Evolutionary conservation across 805 yeast genomes (phyloP).

Genomic region (Suhomyces pyralidae): DNA sequence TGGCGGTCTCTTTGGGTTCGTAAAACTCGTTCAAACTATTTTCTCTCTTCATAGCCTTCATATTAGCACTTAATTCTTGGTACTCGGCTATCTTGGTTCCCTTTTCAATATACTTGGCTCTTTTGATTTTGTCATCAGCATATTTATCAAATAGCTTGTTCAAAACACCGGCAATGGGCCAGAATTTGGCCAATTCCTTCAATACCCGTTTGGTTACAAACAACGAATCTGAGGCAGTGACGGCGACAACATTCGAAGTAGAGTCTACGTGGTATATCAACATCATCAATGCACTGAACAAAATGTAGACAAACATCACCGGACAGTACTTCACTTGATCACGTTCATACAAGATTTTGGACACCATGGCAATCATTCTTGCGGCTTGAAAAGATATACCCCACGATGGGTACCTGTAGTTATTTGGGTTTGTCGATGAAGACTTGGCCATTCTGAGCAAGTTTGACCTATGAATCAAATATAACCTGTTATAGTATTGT

Average conservation of each 20-base stretch:
- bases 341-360: conserved; percentile 51
- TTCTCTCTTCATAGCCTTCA: conserved; percentile 21
- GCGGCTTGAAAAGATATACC: conserved; percentile 82
- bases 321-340: conserved; percentile 53
- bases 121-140: conserved; percentile 40
- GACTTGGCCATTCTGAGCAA: conserved; percentile 49
- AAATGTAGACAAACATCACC: conserved; percentile 55
- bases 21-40: conserved; percentile 16
- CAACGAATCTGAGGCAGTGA: conserved; percentile 43
- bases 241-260: conserved; percentile 36
- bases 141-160: conserved; percentile 38
- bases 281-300: conserved; percentile 65
- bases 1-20: neutral
- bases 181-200: conserved; percentile 35
- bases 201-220: conserved; percentile 35
- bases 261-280: conserved; percentile 65
- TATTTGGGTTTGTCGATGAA: conserved; percentile 38
- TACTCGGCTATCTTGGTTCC: conserved; percentile 37
- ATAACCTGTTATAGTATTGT: conserved; percentile 70
- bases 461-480: conserved; percentile 68
- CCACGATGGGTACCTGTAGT: conserved; percentile 64
- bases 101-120: conserved; percentile 39
- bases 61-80: conserved; percentile 30
- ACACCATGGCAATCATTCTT: conserved; percentile 64
- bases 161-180: conserved; percentile 39